Evolutionary conservation across 768 basidiomycete genomes (phyloP).

Genomic region (Daedaleopsis sinensis): DNA sequence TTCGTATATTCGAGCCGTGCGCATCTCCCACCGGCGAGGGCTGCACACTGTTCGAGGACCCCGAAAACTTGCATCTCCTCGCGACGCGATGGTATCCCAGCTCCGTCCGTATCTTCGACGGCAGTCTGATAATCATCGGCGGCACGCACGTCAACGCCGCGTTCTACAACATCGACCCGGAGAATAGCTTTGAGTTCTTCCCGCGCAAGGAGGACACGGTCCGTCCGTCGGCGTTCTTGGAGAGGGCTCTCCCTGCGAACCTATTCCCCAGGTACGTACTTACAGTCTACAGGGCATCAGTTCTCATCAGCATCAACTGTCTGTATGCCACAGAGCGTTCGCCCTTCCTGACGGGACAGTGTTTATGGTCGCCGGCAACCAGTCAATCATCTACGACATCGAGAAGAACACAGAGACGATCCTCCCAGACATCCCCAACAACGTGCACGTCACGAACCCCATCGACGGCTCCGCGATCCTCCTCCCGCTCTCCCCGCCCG

Average conservation of each 20-base stretch:
- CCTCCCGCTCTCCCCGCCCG: slow-evolving; percentile 66
- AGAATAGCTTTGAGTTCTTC: slow-evolving; percentile 82
- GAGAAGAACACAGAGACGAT: slow-evolving; percentile 57
- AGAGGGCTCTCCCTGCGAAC: slow-evolving; percentile 28
- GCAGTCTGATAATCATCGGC: slow-evolving; percentile 80
- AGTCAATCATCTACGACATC: slow-evolving; percentile 85
- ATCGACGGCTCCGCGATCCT: slow-evolving; percentile 76
- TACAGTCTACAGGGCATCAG: slow-evolving; percentile 60
- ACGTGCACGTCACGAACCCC: slow-evolving; percentile 83
- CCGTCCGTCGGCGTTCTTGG: slow-evolving; percentile 34
- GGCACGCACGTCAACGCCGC: slow-evolving; percentile 82
- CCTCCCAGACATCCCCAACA: slow-evolving; percentile 74
- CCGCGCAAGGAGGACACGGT: slow-evolving; percentile 63
- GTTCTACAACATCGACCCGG: slow-evolving; percentile 80
- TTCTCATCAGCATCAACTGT: slow-evolving; percentile 72
- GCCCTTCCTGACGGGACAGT: slow-evolving; percentile 67
- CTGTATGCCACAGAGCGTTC: slow-evolving; percentile 68
- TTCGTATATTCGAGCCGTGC: slow-evolving; percentile 76
- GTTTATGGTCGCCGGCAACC: slow-evolving; percentile 77
- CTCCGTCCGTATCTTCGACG: slow-evolving; percentile 67
- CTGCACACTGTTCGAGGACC: slow-evolving; percentile 72
- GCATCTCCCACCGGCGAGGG: slow-evolving; percentile 44
- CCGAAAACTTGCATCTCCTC: slow-evolving; percentile 65
- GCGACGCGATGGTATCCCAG: slow-evolving; percentile 83
- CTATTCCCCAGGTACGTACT: slow-evolving; percentile 54